These are phyloP conservation scores for Blastomyces gilchristii DNA, from an alignment of 2,329 filamentous ascomycete species.

Conservation along the genomic window DNA sequence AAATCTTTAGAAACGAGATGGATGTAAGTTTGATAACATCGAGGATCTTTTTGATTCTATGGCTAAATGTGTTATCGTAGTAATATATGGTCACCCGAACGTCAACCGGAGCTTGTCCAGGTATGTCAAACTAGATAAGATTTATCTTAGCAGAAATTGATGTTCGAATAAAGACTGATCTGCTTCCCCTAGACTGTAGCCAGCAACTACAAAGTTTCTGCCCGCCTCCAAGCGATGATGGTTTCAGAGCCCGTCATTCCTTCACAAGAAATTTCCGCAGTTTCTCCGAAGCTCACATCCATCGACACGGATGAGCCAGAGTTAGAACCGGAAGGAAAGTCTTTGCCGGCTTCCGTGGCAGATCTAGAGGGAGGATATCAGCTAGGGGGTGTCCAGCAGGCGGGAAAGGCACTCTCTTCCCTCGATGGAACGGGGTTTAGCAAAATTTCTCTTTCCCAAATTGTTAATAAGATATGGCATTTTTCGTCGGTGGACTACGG, in stretches of 20 bases:
- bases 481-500: constrained; percentile 65
- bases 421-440: not conserved
- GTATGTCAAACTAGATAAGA: constrained; percentile 17
- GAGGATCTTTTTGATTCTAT: constrained; percentile 3
- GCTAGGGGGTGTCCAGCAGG: not conserved
- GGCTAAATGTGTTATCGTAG: constrained; percentile 27
- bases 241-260: constrained; percentile 41
- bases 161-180: not conserved
- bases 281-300: constrained; percentile 14
- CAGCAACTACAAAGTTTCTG: constrained; percentile 57
- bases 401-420: not conserved
- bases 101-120: constrained; percentile 47
- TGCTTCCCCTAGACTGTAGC: constrained; percentile 39
- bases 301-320: constrained; percentile 10
- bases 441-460: constrained; percentile 43
- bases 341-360: not conserved
- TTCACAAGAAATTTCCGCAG: constrained; percentile 16
- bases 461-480: constrained; percentile 63
- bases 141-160: not conserved
- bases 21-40: constrained; percentile 46
- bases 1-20: constrained; percentile 51
- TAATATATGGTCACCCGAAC: constrained; percentile 60
- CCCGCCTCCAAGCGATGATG: constrained; percentile 55
- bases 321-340: not conserved
- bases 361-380: constrained; percentile 3